A percentile compares a stretch with the other conserved stretches of the same genome.
Evolutionary conservation across 768 basidiomycete genomes (phyloP).

Genomic region (Roridomyces roridus): DNA sequence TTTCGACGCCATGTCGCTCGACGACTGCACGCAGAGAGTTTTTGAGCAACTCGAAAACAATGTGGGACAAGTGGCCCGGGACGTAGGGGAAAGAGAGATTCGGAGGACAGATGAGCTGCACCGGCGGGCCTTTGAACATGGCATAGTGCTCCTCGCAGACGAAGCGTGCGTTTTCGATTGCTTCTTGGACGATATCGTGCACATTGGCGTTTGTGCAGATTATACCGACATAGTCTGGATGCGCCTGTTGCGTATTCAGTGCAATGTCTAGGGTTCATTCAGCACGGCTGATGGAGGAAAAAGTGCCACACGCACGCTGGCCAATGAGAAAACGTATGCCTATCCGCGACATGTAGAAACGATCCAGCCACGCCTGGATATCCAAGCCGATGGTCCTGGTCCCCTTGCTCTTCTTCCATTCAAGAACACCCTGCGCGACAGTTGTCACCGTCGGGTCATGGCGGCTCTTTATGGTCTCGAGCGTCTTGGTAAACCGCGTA

Average conservation of each 20-base stretch:
- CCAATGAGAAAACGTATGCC: slow-evolving; percentile 97
- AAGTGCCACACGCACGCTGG: slow-evolving; percentile 67
- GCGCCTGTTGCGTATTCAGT: slow-evolving; percentile 88
- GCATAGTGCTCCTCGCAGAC: slow-evolving; percentile 96
- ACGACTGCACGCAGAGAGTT: slow-evolving; percentile 98
- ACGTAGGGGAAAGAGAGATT: slow-evolving; percentile 92
- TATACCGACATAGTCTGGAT: slow-evolving; percentile 94
- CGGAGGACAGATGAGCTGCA: slow-evolving; percentile 93
- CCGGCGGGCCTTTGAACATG: slow-evolving; percentile 94
- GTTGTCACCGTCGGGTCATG: slow-evolving; percentile 99
- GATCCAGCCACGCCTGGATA: slow-evolving; percentile 94
- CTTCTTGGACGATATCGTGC: slow-evolving; percentile 97
- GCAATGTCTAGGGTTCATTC: slow-evolving; percentile 74
- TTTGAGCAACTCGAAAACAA: slow-evolving; percentile 95
- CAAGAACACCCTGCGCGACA: slow-evolving; percentile 93
- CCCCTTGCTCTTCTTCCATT: slow-evolving; percentile 87
- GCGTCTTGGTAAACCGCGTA: slow-evolving; percentile 82
- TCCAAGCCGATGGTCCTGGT: slow-evolving; percentile 78
- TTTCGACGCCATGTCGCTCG: slow-evolving; percentile 85
- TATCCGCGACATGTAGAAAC: slow-evolving; percentile 96
- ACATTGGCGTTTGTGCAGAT: slow-evolving; percentile 96
- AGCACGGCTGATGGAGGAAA: slow-evolving; percentile 1
- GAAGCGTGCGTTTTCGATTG: slow-evolving; percentile 95
- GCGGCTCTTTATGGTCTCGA: slow-evolving; percentile 89
- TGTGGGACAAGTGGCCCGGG: slow-evolving; percentile 95